Evolutionary conservation across 139 green algal species (phyloP), one percentile per base, ranked within the genome.

Genomic region (Chlorella sp.): DNA sequence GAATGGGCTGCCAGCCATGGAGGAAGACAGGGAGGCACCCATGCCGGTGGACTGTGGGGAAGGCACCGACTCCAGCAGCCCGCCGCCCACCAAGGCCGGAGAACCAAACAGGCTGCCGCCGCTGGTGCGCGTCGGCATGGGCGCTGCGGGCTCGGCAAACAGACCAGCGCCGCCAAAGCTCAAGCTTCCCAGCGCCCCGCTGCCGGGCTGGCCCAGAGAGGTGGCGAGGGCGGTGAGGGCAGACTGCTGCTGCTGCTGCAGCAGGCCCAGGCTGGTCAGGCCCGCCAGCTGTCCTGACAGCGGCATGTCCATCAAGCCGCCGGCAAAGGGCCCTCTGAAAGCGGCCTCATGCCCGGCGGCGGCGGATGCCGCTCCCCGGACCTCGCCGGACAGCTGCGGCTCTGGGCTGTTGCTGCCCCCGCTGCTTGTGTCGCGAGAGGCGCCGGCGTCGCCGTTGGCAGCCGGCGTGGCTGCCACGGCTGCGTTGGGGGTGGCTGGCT

Each of bases 41-140:
- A 36, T 24, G 9, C 11, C 18, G 39, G 77, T 40, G 53, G 57
- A 37, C 5, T 26, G 48, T 18, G 21, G 81, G 14, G 57, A 22
- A 28, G 79, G 26, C 40, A 42, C 11, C n/a, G 40, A 14, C 0
- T 15, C 24, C 2, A 11, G 37, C 61, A 61, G 37, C 36, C 79
- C 36, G 5, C 61, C 11, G 64, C 36, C 7, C 4, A 28, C 36
- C 7, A 79, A 0, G 61, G 24, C 28, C 3, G 83, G 83, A 0
- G 83, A 87, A 36, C 83, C 64, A 79, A 87, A 87, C 28, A 87
- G 83, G 83, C 83, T 79, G 83, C 83, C 60, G 64, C 83, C 18
- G 61, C 37, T 22, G 77, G n/a, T 42, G 73, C 28, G 73, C 39
- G 39, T 9, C 48, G 48, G 48, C 48, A 9, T 9, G 7, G 9